Percentiles rank a stretch among this genome's conserved stretches.
These are phyloP conservation scores for Suillus americanus DNA, from an alignment of 768 basidiomycete genomes.

Conservation along the genomic window DNA sequence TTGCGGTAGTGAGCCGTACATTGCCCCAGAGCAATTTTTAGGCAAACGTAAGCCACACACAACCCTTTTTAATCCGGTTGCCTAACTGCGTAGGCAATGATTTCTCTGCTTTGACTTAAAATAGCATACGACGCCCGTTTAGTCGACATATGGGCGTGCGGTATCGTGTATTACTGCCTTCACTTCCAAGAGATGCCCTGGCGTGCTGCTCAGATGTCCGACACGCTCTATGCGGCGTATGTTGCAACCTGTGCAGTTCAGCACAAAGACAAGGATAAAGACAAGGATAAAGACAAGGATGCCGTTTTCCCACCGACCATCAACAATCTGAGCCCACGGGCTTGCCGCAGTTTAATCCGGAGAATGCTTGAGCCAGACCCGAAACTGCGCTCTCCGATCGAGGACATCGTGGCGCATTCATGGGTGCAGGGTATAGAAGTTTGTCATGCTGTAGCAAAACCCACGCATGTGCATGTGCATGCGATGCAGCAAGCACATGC, in stretches of 20 bases:
- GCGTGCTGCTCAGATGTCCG: constrained; percentile 87
- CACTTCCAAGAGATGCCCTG: constrained; percentile 98
- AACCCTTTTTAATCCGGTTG: constrained; percentile 34
- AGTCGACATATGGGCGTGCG: constrained; percentile 98
- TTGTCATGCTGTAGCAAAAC: constrained; percentile 63
- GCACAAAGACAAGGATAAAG: constrained; percentile 26
- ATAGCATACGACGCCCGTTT: constrained; percentile 95
- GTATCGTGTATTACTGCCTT: constrained; percentile 97
- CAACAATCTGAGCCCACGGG: constrained; percentile 84
- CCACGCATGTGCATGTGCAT: constrained; percentile 71
- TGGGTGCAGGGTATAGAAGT: constrained; percentile 86
- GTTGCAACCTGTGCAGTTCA: constrained; percentile 36
- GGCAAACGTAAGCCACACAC: constrained; percentile 81
- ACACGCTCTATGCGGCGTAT: constrained; percentile 82
- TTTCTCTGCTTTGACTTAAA: constrained; percentile 14
- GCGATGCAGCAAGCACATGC: constrained; percentile 59
- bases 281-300: constrained; percentile 27
- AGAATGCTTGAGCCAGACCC: constrained; percentile 97
- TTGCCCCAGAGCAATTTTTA: constrained; percentile 96
- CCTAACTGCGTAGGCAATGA: constrained; percentile 35
- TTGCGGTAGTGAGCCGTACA: constrained; percentile 98
- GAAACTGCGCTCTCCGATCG: constrained; percentile 68
- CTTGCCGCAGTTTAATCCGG: constrained; percentile 79
- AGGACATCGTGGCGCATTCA: constrained; percentile 73
- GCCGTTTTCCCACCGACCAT: constrained; percentile 61